A percentile compares a stretch with the other conserved stretches of the same genome.
Evolutionary conservation across 257 asterid genomes (phyloP).

Genomic region (Echium plantagineum): DNA sequence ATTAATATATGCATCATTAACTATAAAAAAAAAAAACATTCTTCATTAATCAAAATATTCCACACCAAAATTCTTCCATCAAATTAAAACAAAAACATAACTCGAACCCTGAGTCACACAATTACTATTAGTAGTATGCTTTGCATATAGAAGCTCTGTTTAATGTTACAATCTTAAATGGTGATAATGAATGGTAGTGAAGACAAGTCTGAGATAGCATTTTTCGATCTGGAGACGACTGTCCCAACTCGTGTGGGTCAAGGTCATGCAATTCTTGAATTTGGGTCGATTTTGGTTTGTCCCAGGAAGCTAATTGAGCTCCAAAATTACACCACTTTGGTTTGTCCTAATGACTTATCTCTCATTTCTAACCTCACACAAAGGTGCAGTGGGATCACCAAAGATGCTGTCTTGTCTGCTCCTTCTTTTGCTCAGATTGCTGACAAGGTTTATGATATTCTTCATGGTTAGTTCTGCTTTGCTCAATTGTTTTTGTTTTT

Average conservation of each 20-base stretch:
- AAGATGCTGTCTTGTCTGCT: slow-evolving; percentile 53
- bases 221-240: slow-evolving; percentile 90
- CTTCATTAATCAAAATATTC: too few relatives aligned
- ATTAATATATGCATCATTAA: too few relatives aligned
- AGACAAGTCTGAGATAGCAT: slow-evolving; percentile 69
- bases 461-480: slow-evolving; percentile 42
- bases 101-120: too few relatives aligned
- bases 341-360: slow-evolving; percentile 58
- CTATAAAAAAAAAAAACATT: too few relatives aligned
- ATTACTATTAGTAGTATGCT: too few relatives aligned
- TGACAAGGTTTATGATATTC: slow-evolving; percentile 59
- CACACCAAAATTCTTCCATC: too few relatives aligned
- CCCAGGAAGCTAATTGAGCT: slow-evolving; percentile 89
- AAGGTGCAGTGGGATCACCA: slow-evolving; percentile 72
- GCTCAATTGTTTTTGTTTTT: slow-evolving; percentile 1
- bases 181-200: slow-evolving; percentile 12
- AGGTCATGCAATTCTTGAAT: slow-evolving; percentile 64
- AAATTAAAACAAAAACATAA: too few relatives aligned
- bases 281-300: slow-evolving; percentile 85
- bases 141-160: too few relatives aligned
- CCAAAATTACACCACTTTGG: slow-evolving; percentile 58
- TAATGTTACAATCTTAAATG: too few relatives aligned
- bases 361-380: slow-evolving; percentile 60
- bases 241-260: slow-evolving; percentile 68
- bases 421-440: slow-evolving; percentile 72